Evolutionary conservation across 305 asterid species (phyloP).

Genomic region (Nicotiana rustica): DNA sequence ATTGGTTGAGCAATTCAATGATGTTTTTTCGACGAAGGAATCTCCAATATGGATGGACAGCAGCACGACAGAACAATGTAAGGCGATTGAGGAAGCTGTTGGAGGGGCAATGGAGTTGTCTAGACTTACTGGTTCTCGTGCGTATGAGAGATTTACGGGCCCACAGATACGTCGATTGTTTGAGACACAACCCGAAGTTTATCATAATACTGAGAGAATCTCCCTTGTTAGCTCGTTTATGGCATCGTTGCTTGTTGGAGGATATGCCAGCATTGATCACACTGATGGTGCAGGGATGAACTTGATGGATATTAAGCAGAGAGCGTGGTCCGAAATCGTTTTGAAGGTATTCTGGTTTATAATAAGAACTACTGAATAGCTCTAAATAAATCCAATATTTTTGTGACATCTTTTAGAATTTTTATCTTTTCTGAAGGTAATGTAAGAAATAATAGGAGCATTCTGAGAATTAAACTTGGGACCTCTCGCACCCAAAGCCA

Average conservation of each 20-base stretch:
- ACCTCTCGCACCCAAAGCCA: conserved; percentile 78
- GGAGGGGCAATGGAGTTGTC: conserved; percentile 86
- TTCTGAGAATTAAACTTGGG: conserved; percentile 86
- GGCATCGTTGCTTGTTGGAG: conserved; percentile 78
- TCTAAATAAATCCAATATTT: not conserved
- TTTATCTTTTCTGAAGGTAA: no score
- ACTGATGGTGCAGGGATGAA: conserved; percentile 96
- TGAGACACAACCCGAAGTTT: conserved; percentile 68
- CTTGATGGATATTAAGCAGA: conserved; percentile 77
- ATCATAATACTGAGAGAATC: conserved; percentile 68
- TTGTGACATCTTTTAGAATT: no score
- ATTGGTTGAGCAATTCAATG: conserved; percentile 63
- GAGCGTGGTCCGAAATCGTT: conserved; percentile 64
- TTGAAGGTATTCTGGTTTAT: conserved; percentile 57
- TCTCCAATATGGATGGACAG: conserved; percentile 92
- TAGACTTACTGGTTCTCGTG: conserved; percentile 75
- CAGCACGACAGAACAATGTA: conserved; percentile 75
- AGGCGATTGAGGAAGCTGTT: conserved; percentile 67
- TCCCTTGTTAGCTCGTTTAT: conserved; percentile 83
- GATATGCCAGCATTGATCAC: conserved; percentile 79
- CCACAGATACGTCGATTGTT: conserved; percentile 76
- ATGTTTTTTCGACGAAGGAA: conserved; percentile 69
- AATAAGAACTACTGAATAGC: not conserved
- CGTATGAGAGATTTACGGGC: conserved; percentile 77
- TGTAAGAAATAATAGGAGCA: conserved; percentile 36